Evolutionary conservation across 1,139 yeast genomes (phyloP).

Genomic region (Yamadazyma atlantica): DNA sequence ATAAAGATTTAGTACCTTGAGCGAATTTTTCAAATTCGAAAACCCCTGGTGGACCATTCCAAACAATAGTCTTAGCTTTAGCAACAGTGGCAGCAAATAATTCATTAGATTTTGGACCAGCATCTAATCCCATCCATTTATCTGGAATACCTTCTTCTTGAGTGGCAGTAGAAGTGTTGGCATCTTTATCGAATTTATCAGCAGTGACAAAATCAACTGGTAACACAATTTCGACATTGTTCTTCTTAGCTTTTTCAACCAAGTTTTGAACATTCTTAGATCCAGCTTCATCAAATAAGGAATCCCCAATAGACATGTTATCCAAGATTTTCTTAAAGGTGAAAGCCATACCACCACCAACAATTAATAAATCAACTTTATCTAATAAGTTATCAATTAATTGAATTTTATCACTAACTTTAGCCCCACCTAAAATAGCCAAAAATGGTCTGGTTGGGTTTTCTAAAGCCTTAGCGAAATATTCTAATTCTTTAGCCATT

Average conservation of each 20-base stretch:
- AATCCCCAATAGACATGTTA: conserved; percentile 81
- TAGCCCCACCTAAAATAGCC: conserved; percentile 98
- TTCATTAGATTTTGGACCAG: conserved; percentile 83
- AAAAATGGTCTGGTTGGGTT: conserved; percentile 95
- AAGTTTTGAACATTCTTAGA: conserved; percentile 88
- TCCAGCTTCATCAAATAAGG: conserved; percentile 88
- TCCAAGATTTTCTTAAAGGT: conserved; percentile 93
- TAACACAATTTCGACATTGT: conserved; percentile 85
- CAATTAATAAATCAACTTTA: conserved; percentile 87
- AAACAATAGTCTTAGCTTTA: conserved; percentile 92
- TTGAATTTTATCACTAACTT: conserved; percentile 96
- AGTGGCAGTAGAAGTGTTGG: conserved; percentile 76
- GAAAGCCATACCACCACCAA: conserved; percentile 99
- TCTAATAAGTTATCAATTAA: conserved; percentile 94
- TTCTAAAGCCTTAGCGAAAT: conserved; percentile 96
- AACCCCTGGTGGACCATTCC: conserved; percentile 99
- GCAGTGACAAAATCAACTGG: conserved; percentile 95
- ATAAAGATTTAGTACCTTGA: conserved; percentile 82
- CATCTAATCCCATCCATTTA: conserved; percentile 92
- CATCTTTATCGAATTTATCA: conserved; percentile 89
- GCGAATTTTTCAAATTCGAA: conserved; percentile 92
- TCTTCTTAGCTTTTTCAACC: conserved; percentile 91
- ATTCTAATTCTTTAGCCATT: conserved; percentile 92
- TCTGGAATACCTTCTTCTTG: conserved; percentile 89
- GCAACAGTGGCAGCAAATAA: conserved; percentile 77